Evolutionary conservation across 2,329 filamentous ascomycete genomes (phyloP), one percentile per base, ranked within the genome.

Genomic region (Diplodia seriata): DNA sequence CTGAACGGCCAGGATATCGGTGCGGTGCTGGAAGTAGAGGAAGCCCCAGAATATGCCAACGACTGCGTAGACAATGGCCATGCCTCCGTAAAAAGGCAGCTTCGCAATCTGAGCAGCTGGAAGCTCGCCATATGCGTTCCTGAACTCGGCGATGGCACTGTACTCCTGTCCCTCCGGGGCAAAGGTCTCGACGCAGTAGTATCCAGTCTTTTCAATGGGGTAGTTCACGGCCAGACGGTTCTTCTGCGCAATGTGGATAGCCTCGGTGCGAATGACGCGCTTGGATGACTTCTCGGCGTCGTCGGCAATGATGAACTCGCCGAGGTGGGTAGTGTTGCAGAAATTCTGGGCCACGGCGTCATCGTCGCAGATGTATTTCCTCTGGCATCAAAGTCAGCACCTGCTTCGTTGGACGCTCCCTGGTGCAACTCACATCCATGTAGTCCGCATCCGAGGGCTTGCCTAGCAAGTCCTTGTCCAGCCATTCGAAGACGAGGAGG

Each of bases 81-180:
- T 89, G 68, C 91, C 94, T 56, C 94, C 95, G 76, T 99, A 99
- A 78, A 99, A 99, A 2, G 95, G 94, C 68, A 99, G 85, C 80
- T 99, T 99, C 23, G 96, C 91, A 72, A 99, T 97, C 79, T 99
- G 94, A 1, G 93, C 93, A 8, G 93, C 95, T 5, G 94, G 92
- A 67, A 99, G 89, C 83, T 99, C 94, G 76, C 95, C 95, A 76
- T 96, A 99, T 2, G 95, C 91, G 79, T 99, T 98, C 70, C 94
- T 89, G 79, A 98, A 99, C 74, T 95, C 94, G 53, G 95, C 90
- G 15, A 95, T 87, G 8, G 91, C 94, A 56, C 85, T 86, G 76
- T 96, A 99, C 54, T 92, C 85, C 68, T 85, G 79, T 0, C 85
- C 83, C 31, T 85, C 88, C 77, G 88, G 94, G 26, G 86, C 86